Base-by-base conservation (phyloP, 2,329 filamentous ascomycete genomes). In the Shiraia bambusicola region DNA sequence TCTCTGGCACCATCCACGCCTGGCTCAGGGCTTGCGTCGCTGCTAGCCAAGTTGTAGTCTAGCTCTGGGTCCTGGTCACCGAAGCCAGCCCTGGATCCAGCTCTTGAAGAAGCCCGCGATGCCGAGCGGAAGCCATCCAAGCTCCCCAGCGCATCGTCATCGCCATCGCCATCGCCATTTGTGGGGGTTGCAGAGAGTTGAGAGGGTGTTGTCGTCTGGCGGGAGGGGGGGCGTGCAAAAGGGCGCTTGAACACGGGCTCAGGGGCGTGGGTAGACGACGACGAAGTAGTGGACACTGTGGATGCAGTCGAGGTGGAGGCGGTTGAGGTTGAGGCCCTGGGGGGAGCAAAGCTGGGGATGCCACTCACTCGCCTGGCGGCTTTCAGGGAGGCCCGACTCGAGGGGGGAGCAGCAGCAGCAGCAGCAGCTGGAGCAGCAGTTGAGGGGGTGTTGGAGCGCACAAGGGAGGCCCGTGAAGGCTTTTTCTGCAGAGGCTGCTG, bases 111-210 rank as follows among this genome's bases (percentile, higher is more conserved):
- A 4, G 63, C 64, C 12, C 62, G 37, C n/a, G 72, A 75, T 7
- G 69, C 66, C 8, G 72, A 65, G 12, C 67, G 63, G 44, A 75
- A 74, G 38, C 62, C 69, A 42, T 70, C 64, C 24, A 76, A 47
- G 15, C 70, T 68, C 28, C 69, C 69, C 25, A 75, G 54, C 40
- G 64, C 63, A 51, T 75, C 72, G 19, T 70, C 59, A 50, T 67
- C 58, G 9, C 32, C 63, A 51, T 75, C 72, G 19, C 70, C 59
- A 50, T 67, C 58, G 9, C 32, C 40, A 39, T 22, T 36, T 25
- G 49, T 38, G 15, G 47, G 43, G 7, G 45, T 34, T 11, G 47
- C 30, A 11, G 43, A 26, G 2, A 50, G 43, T 17, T 55, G 59
- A 3, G 56, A 48, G 6, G 50, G 45, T 6, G 49, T 44, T 40